Base-by-base conservation (phyloP, 306 rosid genomes). In the Benincasa hispida region DNA sequence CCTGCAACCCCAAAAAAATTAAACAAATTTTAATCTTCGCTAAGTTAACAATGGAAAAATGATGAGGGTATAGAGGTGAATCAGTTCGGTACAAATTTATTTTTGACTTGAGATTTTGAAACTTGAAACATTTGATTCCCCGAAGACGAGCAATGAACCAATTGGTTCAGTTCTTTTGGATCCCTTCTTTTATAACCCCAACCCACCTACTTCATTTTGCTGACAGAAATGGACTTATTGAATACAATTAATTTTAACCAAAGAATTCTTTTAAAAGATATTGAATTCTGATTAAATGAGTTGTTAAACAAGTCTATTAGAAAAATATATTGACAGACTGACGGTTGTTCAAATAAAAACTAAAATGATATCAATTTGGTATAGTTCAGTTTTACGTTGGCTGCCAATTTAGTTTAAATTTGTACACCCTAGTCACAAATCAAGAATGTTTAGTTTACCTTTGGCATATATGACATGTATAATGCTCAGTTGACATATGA, bases 401-500 rank as follows among this genome's bases (percentile, higher is more conserved):
- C n/a, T 2, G 35, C 27, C 73, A 66, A 10, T 66, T 39, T 37
- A 27, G 73, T 66, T 21, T 39, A 66, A 39, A 66, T 11, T 62
- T 28, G 30, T 30, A 61, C 21, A 61, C 21, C 51, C 75, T 25
- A 6, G 15, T 27, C 39, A 72, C 42, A 72, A 22, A 27, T 7
- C 41, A 48, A 42, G 28, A 25, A 47, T 25, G 39, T 24, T 72
- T 56, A 24, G 24, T 41, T 62, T 82, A 94, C 99, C 99, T 88
- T 85, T 89, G 97, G 85, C 99, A 94, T 79, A 94, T 85, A 83
- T 94, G 99, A 82, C 99, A 94, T 17, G 93, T 92, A 78, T 79
- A 94, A 84, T 94, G 99, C 70, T 94, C 99, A 1, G 93, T 94
- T 37, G 96, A 85, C 99, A 94, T 92, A 78, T 94, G 99, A 5